Evolutionary conservation across 306 rosid genomes (phyloP).

Genomic region (Gastrolobium bilobum): DNA sequence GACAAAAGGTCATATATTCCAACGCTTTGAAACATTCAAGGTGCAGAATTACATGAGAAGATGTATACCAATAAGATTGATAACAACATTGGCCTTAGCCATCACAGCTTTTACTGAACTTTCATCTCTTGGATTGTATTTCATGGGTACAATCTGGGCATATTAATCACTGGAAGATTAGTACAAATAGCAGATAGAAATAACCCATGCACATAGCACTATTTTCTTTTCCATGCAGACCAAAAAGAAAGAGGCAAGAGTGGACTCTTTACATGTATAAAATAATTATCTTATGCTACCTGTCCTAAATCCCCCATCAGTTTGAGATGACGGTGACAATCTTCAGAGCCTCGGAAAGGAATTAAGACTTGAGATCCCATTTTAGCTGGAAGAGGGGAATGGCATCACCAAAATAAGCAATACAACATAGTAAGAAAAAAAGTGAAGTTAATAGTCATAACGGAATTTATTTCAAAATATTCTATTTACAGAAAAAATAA

Average conservation of each 20-base stretch:
- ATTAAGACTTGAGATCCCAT: constrained; percentile 95
- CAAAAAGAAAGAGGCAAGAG: constrained; percentile 21
- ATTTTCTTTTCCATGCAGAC: constrained; percentile 36
- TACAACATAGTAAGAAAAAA: constrained; percentile 16
- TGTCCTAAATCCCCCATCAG: constrained; percentile 99
- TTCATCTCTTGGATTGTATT: constrained; percentile 96
- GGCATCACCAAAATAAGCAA: constrained; percentile 43
- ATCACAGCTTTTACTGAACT: constrained; percentile 92
- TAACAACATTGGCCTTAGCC: constrained; percentile 96
- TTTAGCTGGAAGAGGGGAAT: constrained; percentile 75
- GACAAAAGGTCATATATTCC: constrained; percentile 38
- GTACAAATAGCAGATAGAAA: constrained; percentile 39
- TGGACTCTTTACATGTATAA: background rate
- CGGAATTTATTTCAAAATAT: constrained; percentile 7
- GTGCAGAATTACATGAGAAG: constrained; percentile 26
- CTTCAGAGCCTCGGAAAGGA: constrained; percentile 98
- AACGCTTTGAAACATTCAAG: constrained; percentile 33
- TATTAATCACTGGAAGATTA: constrained; percentile 48
- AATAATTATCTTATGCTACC: constrained; percentile 62
- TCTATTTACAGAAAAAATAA: constrained; percentile 5
- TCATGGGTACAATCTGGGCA: constrained; percentile 92
- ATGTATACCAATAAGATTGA: constrained; percentile 90
- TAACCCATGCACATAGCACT: constrained; percentile 12
- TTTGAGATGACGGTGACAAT: constrained; percentile 91
- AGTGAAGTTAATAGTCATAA: background rate